These are phyloP conservation scores for Citropsis articulata DNA, from an alignment of 345 rosid genomes.

Conservation along the genomic window DNA sequence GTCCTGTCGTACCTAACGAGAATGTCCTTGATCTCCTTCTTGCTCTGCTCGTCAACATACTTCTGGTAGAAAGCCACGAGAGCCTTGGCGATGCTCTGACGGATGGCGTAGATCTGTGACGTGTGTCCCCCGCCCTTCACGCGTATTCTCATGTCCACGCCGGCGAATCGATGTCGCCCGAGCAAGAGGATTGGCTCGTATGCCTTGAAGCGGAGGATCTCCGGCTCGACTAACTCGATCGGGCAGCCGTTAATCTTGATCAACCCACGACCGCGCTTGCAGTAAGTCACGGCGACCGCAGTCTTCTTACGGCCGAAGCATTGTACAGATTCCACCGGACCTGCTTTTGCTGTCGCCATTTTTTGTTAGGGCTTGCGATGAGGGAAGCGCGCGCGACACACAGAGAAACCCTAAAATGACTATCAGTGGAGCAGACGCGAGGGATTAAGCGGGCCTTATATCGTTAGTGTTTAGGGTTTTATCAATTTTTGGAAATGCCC, in stretches of 20 bases:
- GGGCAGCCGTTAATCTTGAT: constrained; percentile 84
- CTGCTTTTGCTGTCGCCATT: constrained; percentile 19
- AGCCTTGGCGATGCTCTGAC: constrained; percentile 92
- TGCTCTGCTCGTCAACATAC: constrained; percentile 81
- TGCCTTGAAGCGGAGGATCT: constrained; percentile 79
- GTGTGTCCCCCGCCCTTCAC: constrained; percentile 74
- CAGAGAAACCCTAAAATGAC: constrained; percentile 22
- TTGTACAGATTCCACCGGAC: constrained; percentile 48
- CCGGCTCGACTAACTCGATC: constrained; percentile 72
- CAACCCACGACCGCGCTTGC: constrained; percentile 70
- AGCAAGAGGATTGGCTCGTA: constrained; percentile 72
- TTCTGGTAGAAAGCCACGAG: constrained; percentile 84
- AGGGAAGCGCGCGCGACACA: not conserved
- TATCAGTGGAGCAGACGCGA: fast-evolving
- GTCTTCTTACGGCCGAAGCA: constrained; percentile 88
- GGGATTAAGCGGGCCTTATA: not conserved
- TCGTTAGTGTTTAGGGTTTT: constrained; percentile 7
- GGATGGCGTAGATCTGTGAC: constrained; percentile 83
- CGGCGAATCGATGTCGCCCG: constrained; percentile 72
- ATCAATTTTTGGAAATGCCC: not conserved
- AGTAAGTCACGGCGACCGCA: constrained; percentile 77
- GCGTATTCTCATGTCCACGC: constrained; percentile 70
- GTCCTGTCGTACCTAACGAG: constrained; percentile 82
- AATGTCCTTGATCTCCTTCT: constrained; percentile 89
- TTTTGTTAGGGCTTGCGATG: not conserved